A percentile compares a stretch with the other conserved stretches of the same genome.
phyloP scores from a whole-genome alignment of 495 filamentous ascomycete genomes.

The Pyronema domesticum region DNA sequence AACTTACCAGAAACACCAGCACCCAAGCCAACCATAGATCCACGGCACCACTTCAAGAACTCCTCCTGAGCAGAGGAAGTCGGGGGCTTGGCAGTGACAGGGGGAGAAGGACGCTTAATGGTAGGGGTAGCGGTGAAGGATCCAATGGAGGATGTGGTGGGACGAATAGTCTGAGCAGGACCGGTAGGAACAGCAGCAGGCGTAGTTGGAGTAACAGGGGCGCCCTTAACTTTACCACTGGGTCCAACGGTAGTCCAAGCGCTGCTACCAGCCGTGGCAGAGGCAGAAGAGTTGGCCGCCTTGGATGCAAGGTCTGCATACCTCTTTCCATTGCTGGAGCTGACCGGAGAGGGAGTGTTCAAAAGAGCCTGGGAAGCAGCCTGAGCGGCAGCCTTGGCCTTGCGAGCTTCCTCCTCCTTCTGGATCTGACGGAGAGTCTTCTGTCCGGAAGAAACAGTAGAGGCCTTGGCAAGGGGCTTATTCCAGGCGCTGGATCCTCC shows the following conservation, averaged over 20 bases:
- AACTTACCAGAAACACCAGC: conserved; percentile 16
- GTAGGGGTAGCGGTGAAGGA: conserved; percentile 22
- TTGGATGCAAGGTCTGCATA: conserved; percentile 95
- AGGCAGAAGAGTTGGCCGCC: conserved; percentile 24
- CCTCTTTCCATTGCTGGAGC: conserved; percentile 51
- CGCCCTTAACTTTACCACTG: conserved; percentile 63
- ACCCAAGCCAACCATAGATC: conserved; percentile 42
- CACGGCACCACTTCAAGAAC: conserved; percentile 80
- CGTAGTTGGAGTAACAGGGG: conserved; percentile 37
- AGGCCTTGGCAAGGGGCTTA: conserved; percentile 35
- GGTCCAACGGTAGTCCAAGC: conserved; percentile 97
- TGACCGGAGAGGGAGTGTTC: conserved; percentile 31
- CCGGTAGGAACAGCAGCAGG: conserved; percentile 29
- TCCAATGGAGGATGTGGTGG: conserved; percentile 28
- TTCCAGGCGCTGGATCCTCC: conserved; percentile 40
- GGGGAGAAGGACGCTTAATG: conserved; percentile 21
- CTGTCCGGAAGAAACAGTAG: conserved; percentile 38
- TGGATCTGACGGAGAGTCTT: conserved; percentile 94
- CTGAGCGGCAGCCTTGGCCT: conserved; percentile 42
- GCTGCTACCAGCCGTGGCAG: conserved; percentile 30
- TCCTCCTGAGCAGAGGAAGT: conserved; percentile 54
- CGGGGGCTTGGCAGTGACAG: conserved; percentile 30
- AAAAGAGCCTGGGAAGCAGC: conserved; percentile 40
- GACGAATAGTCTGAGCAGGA: conserved; percentile 40
- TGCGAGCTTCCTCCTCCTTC: conserved; percentile 83